Conservation (phyloP, 176 grass and related monocot species). For the Musa itinerans region DNA sequence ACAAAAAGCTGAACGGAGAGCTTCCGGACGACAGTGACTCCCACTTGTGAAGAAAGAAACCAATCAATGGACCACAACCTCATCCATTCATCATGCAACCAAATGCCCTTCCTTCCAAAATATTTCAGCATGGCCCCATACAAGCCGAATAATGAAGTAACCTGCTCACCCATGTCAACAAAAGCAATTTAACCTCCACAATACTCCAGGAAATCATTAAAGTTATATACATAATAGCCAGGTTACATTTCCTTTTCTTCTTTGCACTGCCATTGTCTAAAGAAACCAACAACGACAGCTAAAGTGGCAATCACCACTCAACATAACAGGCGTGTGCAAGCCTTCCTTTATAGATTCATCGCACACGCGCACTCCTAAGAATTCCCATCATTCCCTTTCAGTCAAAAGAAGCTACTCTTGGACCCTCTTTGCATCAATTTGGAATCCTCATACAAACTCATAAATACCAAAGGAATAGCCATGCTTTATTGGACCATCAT, state of each 20-base stretch:
- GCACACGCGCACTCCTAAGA: background rate
- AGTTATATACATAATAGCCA: background rate
- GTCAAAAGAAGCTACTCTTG: constrained; percentile 1
- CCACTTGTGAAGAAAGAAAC: constrained; percentile 1
- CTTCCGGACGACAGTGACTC: background rate
- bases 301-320: background rate
- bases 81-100: background rate
- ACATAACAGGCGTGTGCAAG: background rate
- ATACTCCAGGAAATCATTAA: background rate
- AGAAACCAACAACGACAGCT: background rate
- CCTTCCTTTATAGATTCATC: background rate
- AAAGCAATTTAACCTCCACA: constrained; percentile 2
- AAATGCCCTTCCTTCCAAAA: background rate
- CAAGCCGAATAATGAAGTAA: background rate
- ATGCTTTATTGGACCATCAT: constrained; percentile 20
- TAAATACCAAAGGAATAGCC: background rate
- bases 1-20: background rate
- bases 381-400: constrained; percentile 1
- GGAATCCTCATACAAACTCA: background rate
- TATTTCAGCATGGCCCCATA: background rate
- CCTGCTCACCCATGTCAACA: constrained; percentile 5
- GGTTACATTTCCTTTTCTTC: background rate
- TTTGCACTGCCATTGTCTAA: background rate
- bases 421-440: constrained; percentile 1
- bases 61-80: background rate